Evolutionary conservation across 139 green algal species (phyloP), one percentile per base, ranked within the genome.

Genomic region (Chlamydomonas sphaeroides): DNA sequence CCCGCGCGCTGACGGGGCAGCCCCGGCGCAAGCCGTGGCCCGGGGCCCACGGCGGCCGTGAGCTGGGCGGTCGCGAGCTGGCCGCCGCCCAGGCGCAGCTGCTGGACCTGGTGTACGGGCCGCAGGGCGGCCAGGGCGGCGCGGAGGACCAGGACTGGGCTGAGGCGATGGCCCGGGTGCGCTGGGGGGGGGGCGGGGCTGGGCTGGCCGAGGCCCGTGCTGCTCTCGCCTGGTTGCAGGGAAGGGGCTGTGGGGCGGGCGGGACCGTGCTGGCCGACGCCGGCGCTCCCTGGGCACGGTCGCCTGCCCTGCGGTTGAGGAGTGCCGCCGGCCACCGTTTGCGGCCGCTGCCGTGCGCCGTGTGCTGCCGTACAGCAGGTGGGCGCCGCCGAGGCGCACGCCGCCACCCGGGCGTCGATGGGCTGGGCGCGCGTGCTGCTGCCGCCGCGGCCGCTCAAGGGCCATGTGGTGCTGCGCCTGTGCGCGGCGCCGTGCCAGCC

Each of bases 401-500:
- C n/a, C n/a, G n/a, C n/a, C n/a, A n/a, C n/a, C n/a, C n/a, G n/a
- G n/a, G n/a, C 48, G 0, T 67, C 63, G 26, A 66, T 33, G 49
- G 45, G 57, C 42, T 83, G 48, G 48, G 62, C 25, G 38, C 85
- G 88, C 28, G 56, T 91, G 18, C 72, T 95, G 25, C 90, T 87
- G 36, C 68, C 71, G 33, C 92, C 93, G 6, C 87, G 90, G 30
- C 95, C 91, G 80, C 86, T 88, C 11, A 79, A 79, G 26, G 79
- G 90, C 28, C 93, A 97, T 56, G 86, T 97, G 33, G 65, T 97
- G 28, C 79, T 97, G 10, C 93, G 97, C 69, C 33, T 97, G 25
- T 97, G 93, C 76, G 87, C 83, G 32, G 69, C 75, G 8, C 57
- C 65, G 17, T 61, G 68, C 33, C 48, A 65, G 38, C 49, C 65